Evolutionary conservation across 306 rosid genomes (phyloP).

Genomic region (Cercis canadensis): DNA sequence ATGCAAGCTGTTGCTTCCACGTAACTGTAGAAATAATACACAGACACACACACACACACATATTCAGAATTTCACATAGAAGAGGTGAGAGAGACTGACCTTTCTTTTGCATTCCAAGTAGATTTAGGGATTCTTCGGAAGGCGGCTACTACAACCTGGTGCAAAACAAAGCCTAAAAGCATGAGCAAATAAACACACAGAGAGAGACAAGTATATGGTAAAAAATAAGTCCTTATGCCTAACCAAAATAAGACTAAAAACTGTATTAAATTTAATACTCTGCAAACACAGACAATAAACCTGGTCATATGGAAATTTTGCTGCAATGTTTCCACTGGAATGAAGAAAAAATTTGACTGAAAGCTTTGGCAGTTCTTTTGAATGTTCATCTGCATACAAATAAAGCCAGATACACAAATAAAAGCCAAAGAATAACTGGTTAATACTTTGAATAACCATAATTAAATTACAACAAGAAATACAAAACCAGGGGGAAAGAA

Average conservation of each 20-base stretch:
- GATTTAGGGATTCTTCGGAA: constrained; percentile 73
- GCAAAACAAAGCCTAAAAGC: constrained; percentile 31
- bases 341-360: constrained; percentile 79
- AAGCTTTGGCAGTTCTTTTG: constrained; percentile 57
- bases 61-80: background rate
- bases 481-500: background rate
- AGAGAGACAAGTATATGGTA: background rate
- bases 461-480: constrained; percentile 4
- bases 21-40: no score
- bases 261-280: constrained; percentile 3
- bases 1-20: background rate
- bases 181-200: constrained; percentile 22
- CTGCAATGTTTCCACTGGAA: constrained; percentile 75
- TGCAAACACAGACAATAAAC: constrained; percentile 41
- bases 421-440: constrained; percentile 17
- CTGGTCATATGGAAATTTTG: constrained; percentile 78
- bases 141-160: constrained; percentile 66
- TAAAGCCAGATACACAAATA: constrained; percentile 28
- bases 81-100: constrained; percentile 43
- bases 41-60: background rate
- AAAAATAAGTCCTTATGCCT: constrained; percentile 22
- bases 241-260: background rate
- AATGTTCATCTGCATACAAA: constrained; percentile 49
- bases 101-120: constrained; percentile 80
- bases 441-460: constrained; percentile 7